These are phyloP conservation scores for Malassezia psittaci DNA, from an alignment of 1,284 basidiomycete genomes.

Conservation along the genomic window DNA sequence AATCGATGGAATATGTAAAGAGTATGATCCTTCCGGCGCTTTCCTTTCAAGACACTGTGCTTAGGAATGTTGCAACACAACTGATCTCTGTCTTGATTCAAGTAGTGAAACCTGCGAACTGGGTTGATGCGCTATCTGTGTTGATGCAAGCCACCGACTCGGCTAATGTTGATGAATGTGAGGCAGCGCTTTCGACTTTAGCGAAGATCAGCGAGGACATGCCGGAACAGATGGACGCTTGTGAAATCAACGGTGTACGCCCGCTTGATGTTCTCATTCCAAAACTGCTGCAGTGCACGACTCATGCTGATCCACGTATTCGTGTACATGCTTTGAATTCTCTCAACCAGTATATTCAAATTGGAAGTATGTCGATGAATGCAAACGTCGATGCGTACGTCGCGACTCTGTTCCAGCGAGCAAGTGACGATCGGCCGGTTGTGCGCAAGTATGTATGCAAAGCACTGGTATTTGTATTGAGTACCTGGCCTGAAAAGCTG, in stretches of 20 bases:
- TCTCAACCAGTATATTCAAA: constrained; percentile 73
- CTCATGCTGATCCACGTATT: constrained; percentile 72
- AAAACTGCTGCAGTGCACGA: constrained; percentile 66
- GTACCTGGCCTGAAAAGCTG: constrained; percentile 85
- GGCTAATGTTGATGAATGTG: constrained; percentile 31
- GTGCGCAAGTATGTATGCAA: constrained; percentile 93
- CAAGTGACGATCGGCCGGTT: constrained; percentile 80
- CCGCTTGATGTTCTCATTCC: constrained; percentile 55
- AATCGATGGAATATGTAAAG: constrained; percentile 42
- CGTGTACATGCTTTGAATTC: constrained; percentile 86
- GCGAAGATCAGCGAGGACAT: constrained; percentile 96
- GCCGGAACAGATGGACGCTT: constrained; percentile 75
- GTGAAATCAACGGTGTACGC: constrained; percentile 62
- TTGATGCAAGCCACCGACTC: constrained; percentile 38
- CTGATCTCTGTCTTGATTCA: constrained; percentile 45
- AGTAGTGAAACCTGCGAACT: constrained; percentile 36
- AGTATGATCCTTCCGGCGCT: constrained; percentile 41
- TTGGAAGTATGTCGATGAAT: constrained; percentile 63
- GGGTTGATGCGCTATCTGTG: constrained; percentile 39
- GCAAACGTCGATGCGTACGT: constrained; percentile 88
- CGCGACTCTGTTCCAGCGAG: constrained; percentile 81
- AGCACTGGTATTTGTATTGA: constrained; percentile 82
- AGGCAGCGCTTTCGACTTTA: constrained; percentile 79
- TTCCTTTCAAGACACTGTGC: constrained; percentile 35
- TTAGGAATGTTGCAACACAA: constrained; percentile 43